A percentile compares a stretch with the other conserved stretches of the same genome.
These are phyloP conservation scores for Ramularia endophylla DNA, from an alignment of 2,329 filamentous ascomycete species.

Conservation along the genomic window DNA sequence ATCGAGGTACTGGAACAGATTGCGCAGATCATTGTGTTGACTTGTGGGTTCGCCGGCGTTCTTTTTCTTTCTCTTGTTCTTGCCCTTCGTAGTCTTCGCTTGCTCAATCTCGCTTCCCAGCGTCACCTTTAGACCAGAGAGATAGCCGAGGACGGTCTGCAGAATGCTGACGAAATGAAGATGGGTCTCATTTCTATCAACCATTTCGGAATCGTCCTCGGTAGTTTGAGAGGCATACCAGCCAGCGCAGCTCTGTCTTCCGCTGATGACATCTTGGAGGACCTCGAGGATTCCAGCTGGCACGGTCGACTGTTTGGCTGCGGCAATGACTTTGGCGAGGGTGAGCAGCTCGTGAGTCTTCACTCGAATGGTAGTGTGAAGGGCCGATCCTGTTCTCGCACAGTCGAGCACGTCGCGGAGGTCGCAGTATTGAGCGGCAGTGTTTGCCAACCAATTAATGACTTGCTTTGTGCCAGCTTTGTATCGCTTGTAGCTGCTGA, in stretches of 20 bases:
- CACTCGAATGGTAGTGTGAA: not conserved
- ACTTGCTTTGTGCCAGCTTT: not conserved
- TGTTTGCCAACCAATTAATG: not conserved
- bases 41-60: not conserved
- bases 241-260: not conserved
- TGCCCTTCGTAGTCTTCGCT: not conserved
- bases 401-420: too few species aligned
- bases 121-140: too few species aligned
- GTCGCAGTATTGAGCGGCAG: not conserved
- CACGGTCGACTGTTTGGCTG: not conserved
- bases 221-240: conserved; percentile 2
- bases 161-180: conserved; percentile 4
- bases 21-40: not conserved
- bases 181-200: not conserved
- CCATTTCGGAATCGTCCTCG: not conserved
- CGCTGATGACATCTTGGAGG: conserved; percentile 1
- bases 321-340: not conserved
- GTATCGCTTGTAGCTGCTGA: not conserved
- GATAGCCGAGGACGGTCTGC: not conserved
- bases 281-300: not conserved
- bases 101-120: too few species aligned
- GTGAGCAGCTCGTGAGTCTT: conserved; percentile 1
- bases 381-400: too few species aligned
- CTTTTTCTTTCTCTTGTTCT: conserved; percentile 1
- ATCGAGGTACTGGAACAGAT: conserved; percentile 5